Conservation (phyloP, 1,284 basidiomycete species). For the Dichomitus squalens region DNA sequence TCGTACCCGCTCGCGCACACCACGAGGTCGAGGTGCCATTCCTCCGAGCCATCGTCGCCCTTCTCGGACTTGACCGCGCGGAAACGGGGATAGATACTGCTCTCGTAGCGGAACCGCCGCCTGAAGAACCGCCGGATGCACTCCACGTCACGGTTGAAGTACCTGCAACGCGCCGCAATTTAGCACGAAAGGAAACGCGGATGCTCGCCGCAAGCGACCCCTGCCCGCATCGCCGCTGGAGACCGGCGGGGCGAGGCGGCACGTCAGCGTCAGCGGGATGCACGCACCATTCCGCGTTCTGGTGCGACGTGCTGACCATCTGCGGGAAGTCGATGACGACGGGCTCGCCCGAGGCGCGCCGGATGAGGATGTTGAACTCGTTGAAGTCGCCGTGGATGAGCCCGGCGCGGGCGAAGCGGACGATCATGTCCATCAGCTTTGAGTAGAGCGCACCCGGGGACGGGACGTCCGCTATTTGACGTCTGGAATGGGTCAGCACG, state of each 20-base stretch:
- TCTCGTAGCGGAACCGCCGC: constrained; percentile 92
- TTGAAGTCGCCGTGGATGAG: constrained; percentile 99
- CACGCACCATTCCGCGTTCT: constrained; percentile 93
- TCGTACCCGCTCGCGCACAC: constrained; percentile 93
- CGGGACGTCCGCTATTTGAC: constrained; percentile 85
- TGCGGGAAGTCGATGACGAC: constrained; percentile 99
- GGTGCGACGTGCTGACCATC: constrained; percentile 97
- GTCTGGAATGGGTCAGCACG: constrained; percentile 49
- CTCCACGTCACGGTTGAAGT: constrained; percentile 97
- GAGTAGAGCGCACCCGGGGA: constrained; percentile 92
- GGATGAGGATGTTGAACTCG: constrained; percentile 98
- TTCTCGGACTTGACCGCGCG: constrained; percentile 52
- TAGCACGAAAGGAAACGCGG: constrained; percentile 2
- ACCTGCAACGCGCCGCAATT: constrained; percentile 54
- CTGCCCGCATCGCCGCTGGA: not conserved
- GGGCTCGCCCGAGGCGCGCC: constrained; percentile 79
- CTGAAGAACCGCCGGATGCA: constrained; percentile 95
- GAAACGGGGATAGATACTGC: constrained; percentile 86
- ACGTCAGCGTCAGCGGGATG: no score
- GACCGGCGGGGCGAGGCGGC: no score
- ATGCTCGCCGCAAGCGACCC: not conserved
- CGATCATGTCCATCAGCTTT: constrained; percentile 92
- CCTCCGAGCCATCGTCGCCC: constrained; percentile 40
- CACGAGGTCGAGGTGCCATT: constrained; percentile 82
- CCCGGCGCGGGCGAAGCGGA: constrained; percentile 90